Percentiles rank a stretch among this genome's conserved stretches.
Evolutionary conservation across 1,139 yeast species (phyloP).

Genomic region (Wickerhamomyces sp.): DNA sequence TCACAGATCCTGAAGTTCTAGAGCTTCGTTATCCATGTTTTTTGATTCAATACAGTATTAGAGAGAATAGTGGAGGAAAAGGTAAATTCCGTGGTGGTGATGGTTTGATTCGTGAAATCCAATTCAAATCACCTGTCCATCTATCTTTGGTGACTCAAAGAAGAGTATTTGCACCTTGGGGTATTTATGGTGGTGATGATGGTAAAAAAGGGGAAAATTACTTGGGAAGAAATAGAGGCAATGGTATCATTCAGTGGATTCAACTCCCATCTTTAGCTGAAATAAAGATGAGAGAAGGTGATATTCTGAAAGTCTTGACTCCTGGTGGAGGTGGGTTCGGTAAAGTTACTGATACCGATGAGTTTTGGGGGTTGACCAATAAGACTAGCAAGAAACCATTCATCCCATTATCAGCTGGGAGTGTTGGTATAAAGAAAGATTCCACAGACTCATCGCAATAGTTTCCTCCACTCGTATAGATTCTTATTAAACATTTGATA

Average conservation of each 20-base stretch:
- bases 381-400: slow-evolving; percentile 7
- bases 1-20: slow-evolving; percentile 38
- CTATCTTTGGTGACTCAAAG: slow-evolving; percentile 28
- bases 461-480: neutral
- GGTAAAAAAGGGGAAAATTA: slow-evolving; percentile 27
- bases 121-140: slow-evolving; percentile 28
- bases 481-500: no score
- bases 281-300: slow-evolving; percentile 34
- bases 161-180: slow-evolving; percentile 29
- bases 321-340: slow-evolving; percentile 56
- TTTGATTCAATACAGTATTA: slow-evolving; percentile 29
- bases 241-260: slow-evolving; percentile 26
- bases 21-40: slow-evolving; percentile 36
- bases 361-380: slow-evolving; percentile 23
- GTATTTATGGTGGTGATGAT: slow-evolving; percentile 27
- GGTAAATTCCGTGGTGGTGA: slow-evolving; percentile 37
- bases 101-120: slow-evolving; percentile 30
- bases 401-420: slow-evolving; percentile 27
- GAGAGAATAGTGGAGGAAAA: slow-evolving; percentile 33
- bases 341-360: slow-evolving; percentile 19
- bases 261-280: slow-evolving; percentile 26
- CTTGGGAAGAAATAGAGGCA: slow-evolving; percentile 26
- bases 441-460: slow-evolving; percentile 29
- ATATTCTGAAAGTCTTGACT: slow-evolving; percentile 37
- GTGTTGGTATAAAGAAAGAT: slow-evolving; percentile 26